Percentiles rank a stretch among this genome's conserved stretches.
Evolutionary conservation across 495 filamentous ascomycete genomes (phyloP).

Genomic region (Talaromyces proteolyticus): DNA sequence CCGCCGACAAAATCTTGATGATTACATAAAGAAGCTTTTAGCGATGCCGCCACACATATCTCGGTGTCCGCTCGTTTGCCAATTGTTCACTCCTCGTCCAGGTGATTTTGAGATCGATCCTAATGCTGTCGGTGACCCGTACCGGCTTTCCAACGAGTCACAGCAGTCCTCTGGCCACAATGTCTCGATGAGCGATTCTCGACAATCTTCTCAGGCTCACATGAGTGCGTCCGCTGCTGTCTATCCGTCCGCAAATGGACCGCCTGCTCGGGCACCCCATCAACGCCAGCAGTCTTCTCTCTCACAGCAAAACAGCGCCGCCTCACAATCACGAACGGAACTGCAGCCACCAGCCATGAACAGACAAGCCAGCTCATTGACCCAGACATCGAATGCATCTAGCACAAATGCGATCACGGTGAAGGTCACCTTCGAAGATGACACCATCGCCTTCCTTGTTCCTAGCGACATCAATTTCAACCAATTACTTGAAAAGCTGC

Average conservation of each 20-base stretch:
- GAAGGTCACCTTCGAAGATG: constrained; percentile 88
- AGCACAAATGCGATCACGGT: constrained; percentile 66
- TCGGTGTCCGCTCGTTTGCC: constrained; percentile 72
- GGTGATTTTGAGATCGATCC: constrained; percentile 91
- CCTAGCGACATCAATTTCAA: constrained; percentile 71
- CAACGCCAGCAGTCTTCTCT: constrained; percentile 47
- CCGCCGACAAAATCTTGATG: constrained; percentile 82
- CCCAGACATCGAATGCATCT: constrained; percentile 56
- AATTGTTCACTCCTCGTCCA: constrained; percentile 83
- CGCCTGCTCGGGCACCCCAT: constrained; percentile 53
- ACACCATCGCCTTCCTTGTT: constrained; percentile 85
- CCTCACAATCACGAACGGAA: constrained; percentile 33
- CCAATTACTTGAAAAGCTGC: constrained; percentile 75
- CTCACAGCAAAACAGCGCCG: constrained; percentile 32
- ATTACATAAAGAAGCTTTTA: constrained; percentile 89
- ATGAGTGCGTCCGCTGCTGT: constrained; percentile 47
- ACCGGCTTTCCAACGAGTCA: constrained; percentile 63
- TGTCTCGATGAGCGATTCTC: constrained; percentile 51
- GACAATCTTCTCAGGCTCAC: constrained; percentile 69
- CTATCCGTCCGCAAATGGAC: constrained; percentile 49
- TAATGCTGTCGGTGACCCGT: constrained; percentile 57
- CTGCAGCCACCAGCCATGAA: constrained; percentile 44
- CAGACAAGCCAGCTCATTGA: constrained; percentile 68
- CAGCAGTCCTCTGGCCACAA: constrained; percentile 60
- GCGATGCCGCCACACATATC: constrained; percentile 79